phyloP scores from a whole-genome alignment of 2,329 filamentous ascomycete genomes.

The Fusarium mexicanum region DNA sequence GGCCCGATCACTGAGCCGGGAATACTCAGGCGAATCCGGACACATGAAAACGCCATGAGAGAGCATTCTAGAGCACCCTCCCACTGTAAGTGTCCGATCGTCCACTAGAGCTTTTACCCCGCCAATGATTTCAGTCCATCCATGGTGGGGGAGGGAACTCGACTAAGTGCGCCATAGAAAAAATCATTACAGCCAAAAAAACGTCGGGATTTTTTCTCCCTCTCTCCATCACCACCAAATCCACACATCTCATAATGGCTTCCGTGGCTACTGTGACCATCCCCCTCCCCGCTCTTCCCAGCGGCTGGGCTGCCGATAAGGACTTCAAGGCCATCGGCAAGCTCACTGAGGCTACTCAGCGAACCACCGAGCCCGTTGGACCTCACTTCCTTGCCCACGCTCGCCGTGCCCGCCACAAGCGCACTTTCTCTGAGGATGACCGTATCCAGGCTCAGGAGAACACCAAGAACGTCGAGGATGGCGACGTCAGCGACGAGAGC shows the following conservation, averaged over 20 bases:
- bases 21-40: neutral
- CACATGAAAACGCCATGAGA: neutral
- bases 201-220: constrained; percentile 16
- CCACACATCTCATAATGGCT: constrained; percentile 64
- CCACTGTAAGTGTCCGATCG: constrained; percentile 3
- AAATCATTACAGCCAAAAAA: constrained; percentile 31
- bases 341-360: constrained; percentile 80
- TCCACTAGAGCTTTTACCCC: constrained; percentile 34
- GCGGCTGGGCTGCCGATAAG: constrained; percentile 86
- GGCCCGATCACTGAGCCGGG: neutral
- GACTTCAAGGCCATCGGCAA: constrained; percentile 88
- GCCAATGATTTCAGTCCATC: constrained; percentile 28
- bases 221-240: constrained; percentile 32
- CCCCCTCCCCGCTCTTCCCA: constrained; percentile 78
- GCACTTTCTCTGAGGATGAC: constrained; percentile 98
- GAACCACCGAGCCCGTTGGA: constrained; percentile 94
- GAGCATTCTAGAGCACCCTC: neutral
- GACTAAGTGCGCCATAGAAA: constrained; percentile 23
- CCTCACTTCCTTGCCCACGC: constrained; percentile 98
- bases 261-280: constrained; percentile 68
- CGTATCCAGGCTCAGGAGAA: constrained; percentile 94
- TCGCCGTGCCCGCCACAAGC: constrained; percentile 93
- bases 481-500: constrained; percentile 89
- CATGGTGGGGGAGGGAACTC: constrained; percentile 39
- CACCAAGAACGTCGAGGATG: constrained; percentile 94